phyloP scores from a whole-genome alignment of 768 basidiomycete species.

The Pisolithus microcarpus region DNA sequence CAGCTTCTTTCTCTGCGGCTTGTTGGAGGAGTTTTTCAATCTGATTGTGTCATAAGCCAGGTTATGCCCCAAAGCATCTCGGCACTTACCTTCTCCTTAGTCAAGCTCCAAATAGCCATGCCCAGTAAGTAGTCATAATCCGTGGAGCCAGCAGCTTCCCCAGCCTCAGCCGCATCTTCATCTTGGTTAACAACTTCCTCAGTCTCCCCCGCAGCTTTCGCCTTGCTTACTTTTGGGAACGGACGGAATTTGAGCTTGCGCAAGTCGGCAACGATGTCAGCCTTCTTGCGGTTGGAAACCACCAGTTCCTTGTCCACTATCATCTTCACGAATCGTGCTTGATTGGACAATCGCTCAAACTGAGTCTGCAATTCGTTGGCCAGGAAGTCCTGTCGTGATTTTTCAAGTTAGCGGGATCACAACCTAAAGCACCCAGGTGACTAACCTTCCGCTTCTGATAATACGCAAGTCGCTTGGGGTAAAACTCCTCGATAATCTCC shows the following conservation, averaged over 20 bases:
- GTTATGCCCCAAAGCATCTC: background rate
- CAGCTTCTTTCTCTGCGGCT: constrained; percentile 73
- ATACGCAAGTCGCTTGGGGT: constrained; percentile 76
- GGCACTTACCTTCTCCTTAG: constrained; percentile 74
- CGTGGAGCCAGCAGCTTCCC: constrained; percentile 32
- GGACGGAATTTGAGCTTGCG: constrained; percentile 81
- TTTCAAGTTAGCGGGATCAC: background rate
- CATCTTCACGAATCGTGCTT: constrained; percentile 96
- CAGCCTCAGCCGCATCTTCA: constrained; percentile 39
- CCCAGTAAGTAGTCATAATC: constrained; percentile 93
- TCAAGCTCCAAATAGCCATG: constrained; percentile 95
- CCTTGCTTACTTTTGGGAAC: constrained; percentile 74
- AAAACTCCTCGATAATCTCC: constrained; percentile 91
- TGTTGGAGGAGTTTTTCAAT: constrained; percentile 80
- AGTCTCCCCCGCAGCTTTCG: constrained; percentile 58
- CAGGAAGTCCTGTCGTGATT: constrained; percentile 59
- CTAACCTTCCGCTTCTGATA: constrained; percentile 95
- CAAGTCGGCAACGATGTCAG: constrained; percentile 76
- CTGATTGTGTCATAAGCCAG: constrained; percentile 31
- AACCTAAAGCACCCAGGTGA: background rate
- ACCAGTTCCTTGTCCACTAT: constrained; percentile 78
- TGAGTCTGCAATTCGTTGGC: constrained; percentile 74
- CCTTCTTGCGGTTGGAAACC: constrained; percentile 84
- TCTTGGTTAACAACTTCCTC: constrained; percentile 53
- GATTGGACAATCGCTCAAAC: constrained; percentile 84